Evolutionary conservation across 2,329 filamentous ascomycete species (phyloP), one percentile per base, ranked within the genome.

Genomic region (Alternaria postmessia): DNA sequence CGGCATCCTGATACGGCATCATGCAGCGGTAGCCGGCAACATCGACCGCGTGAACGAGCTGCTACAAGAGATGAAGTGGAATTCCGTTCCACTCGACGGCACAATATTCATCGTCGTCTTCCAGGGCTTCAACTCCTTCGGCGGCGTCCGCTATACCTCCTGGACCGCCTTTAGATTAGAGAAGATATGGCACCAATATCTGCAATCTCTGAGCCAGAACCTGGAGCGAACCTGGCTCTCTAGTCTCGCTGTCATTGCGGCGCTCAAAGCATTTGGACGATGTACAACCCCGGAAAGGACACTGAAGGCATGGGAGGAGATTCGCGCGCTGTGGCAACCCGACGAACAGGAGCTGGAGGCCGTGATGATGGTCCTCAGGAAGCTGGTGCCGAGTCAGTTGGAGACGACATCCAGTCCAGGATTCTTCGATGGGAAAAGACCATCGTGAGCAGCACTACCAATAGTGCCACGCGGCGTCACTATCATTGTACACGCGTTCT

Each of bases 81-180:
- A 73, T 34, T 80, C 84, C 3, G 83, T 96, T 4, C 86, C 88
- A 0, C 81, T 94, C 16, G 88, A 94, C 62, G 91, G 90, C 6
- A 86, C 90, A 58, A 86, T 96, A 24, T 97, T 94, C 71, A 82
- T 95, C 38, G 85, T 90, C 7, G 82, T 98, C 4, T 91, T 98
- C 79, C 90, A 92, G 69, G 93, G 91, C 0, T 99, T 98, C 73
- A 84, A 85, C 32, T 77, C 81, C 3, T 89, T 97, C 72, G 94
- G 94, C 11, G 88, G 88, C 26, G 78, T 84, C 18, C 80, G 82
- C 24, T 82, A 88, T 64, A 88, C 89, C 0, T 84, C 87, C 12
- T 99, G 95, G 94, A 92, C 87, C 28, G 81, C 83, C 30, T 79
- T 85, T 65, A 85, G 88, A n/a, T 85, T 98, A 3, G 84, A 89